Evolutionary conservation across 257 asterid species (phyloP).

Genomic region (Fraxinus americana): DNA sequence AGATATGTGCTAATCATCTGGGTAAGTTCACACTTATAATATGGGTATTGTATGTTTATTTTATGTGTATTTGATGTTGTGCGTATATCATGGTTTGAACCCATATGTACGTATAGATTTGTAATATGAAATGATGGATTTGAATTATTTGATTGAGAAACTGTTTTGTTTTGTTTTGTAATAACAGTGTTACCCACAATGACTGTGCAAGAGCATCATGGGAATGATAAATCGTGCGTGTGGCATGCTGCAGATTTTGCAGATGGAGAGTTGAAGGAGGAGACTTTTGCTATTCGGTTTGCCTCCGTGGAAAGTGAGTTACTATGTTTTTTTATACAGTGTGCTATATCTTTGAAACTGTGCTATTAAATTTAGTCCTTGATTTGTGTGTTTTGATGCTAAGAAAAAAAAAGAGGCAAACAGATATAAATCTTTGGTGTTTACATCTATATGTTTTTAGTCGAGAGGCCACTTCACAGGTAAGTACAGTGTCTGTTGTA

Average conservation of each 20-base stretch:
- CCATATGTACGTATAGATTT: not conserved
- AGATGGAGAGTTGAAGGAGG: conserved; percentile 53
- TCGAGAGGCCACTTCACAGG: not conserved
- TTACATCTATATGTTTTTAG: not conserved
- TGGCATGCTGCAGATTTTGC: conserved; percentile 67
- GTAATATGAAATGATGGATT: not conserved
- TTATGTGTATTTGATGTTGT: not conserved
- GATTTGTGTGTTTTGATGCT: not conserved
- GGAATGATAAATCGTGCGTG: conserved; percentile 55
- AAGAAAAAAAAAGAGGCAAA: not conserved
- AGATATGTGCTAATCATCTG: conserved; percentile 27
- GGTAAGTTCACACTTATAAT: not conserved
- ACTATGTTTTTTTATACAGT: not conserved
- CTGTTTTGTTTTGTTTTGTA: not conserved
- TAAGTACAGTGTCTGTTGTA: not conserved
- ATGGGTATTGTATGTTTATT: not conserved
- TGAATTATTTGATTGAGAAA: not conserved
- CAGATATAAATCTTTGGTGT: not conserved
- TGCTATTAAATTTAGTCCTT: not conserved
- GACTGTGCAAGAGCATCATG: conserved; percentile 50
- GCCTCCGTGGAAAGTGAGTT: conserved; percentile 45
- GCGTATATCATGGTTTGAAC: not conserved
- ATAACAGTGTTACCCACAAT: conserved; percentile 43
- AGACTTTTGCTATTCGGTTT: conserved; percentile 51
- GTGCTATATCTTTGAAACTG: not conserved